phyloP scores from a whole-genome alignment of 805 yeast species.

The Saturnispora mendoncae region DNA sequence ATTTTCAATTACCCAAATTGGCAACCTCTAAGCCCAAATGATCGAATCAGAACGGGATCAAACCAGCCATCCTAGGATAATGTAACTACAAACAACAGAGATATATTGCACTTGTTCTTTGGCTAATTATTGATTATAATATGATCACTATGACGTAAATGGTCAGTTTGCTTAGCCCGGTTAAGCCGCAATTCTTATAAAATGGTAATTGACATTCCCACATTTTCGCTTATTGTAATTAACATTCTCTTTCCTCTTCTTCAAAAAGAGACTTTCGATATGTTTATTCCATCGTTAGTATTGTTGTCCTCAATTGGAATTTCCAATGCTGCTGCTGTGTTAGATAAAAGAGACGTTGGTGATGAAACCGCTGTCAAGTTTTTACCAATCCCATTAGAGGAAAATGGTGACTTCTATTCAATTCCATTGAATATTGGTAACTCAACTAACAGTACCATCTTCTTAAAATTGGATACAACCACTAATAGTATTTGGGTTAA shows the following conservation, averaged over 20 bases:
- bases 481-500: constrained; percentile 60
- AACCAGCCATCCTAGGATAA: too few relatives aligned
- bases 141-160: too few relatives aligned
- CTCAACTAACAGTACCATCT: constrained; percentile 36
- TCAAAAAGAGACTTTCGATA: too few relatives aligned
- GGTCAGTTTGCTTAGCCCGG: too few relatives aligned
- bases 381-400: neutral
- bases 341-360: neutral
- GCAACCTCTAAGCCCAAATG: too few relatives aligned
- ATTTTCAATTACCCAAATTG: neutral
- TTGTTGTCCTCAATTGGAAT: neutral
- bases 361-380: neutral
- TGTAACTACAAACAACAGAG: too few relatives aligned
- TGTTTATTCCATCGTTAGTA: neutral
- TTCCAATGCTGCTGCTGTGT: neutral
- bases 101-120: too few relatives aligned
- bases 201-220: too few relatives aligned
- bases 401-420: constrained; percentile 23
- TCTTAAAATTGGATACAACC: constrained; percentile 55
- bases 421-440: constrained; percentile 43
- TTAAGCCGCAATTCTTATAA: too few relatives aligned
- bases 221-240: neutral
- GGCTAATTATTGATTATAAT: too few relatives aligned
- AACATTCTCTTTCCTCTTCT: too few relatives aligned
- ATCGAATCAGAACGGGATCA: too few relatives aligned